Conservation (phyloP, 768 basidiomycete species). For the Boletellus emodensis region DNA sequence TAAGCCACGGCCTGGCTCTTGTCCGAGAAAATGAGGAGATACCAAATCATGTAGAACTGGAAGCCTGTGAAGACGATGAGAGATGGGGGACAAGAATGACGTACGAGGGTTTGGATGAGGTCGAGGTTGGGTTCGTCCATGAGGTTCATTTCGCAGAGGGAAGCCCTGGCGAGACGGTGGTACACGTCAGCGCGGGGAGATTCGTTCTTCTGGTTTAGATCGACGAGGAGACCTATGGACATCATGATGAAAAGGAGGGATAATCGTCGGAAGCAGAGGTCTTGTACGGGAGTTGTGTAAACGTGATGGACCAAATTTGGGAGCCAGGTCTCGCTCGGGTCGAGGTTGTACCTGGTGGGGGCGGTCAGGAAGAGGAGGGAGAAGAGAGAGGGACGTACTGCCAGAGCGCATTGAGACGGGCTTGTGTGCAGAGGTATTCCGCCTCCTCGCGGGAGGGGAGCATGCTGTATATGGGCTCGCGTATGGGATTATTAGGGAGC, state of each 20-base stretch:
- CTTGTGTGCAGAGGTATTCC: slow-evolving; percentile 56
- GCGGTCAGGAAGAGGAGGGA: not conserved
- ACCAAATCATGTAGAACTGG: slow-evolving; percentile 74
- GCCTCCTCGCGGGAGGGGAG: slow-evolving; percentile 60
- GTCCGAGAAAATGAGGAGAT: slow-evolving; percentile 69
- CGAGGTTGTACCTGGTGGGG: slow-evolving; percentile 55
- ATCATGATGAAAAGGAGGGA: slow-evolving; percentile 69
- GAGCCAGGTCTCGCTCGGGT: slow-evolving; percentile 65
- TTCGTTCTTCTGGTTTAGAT: slow-evolving; percentile 53
- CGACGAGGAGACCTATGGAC: slow-evolving; percentile 67
- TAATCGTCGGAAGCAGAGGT: slow-evolving; percentile 61
- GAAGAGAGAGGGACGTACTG: slow-evolving; percentile 45
- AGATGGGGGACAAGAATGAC: slow-evolving; percentile 14
- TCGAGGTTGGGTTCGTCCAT: slow-evolving; percentile 76
- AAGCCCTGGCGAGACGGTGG: slow-evolving; percentile 62
- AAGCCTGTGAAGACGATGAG: slow-evolving; percentile 30
- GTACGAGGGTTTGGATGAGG: slow-evolving; percentile 62
- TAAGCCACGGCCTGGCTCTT: slow-evolving; percentile 70
- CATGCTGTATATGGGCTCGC: slow-evolving; percentile 59
- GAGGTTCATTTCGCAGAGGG: slow-evolving; percentile 68
- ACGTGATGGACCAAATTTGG: slow-evolving; percentile 67
- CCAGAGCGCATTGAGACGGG: slow-evolving; percentile 66
- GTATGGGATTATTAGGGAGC: slow-evolving; percentile 58
- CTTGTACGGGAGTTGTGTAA: slow-evolving; percentile 56
- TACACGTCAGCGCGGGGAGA: slow-evolving; percentile 59